Evolutionary conservation across 228 moss, liverwort and hornwort species (phyloP).

Genomic region (Sphagnum fallax): DNA sequence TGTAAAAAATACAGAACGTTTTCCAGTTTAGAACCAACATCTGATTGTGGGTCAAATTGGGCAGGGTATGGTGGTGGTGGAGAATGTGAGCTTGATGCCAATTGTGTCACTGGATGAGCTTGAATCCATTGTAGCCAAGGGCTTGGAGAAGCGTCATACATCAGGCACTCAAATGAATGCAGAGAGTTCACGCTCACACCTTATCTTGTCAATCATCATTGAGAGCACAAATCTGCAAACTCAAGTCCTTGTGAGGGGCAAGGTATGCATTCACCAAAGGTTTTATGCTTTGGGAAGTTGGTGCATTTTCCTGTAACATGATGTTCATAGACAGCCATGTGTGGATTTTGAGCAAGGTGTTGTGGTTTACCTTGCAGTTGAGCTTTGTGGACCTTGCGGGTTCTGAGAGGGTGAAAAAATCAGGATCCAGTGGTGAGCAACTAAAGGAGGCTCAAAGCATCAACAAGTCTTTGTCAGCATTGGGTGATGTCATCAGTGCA

Average conservation of each 20-base stretch:
- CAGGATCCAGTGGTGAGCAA: constrained; percentile 45
- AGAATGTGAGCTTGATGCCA: constrained; percentile 48
- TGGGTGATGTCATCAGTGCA: constrained; percentile 51
- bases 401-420: constrained; percentile 55
- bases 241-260: constrained; percentile 66
- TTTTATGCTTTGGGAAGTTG: not conserved
- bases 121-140: constrained; percentile 56
- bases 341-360: not conserved
- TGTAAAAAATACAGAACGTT: too few relatives aligned
- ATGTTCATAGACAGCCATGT: not conserved
- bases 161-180: constrained; percentile 75
- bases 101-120: constrained; percentile 53
- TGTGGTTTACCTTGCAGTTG: constrained; percentile 26
- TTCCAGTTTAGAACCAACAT: too few relatives aligned
- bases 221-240: constrained; percentile 65
- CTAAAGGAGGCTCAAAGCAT: constrained; percentile 57
- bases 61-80: constrained; percentile 71
- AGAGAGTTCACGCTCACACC: constrained; percentile 70
- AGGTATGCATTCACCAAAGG: constrained; percentile 19
- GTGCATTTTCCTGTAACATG: not conserved
- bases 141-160: constrained; percentile 53
- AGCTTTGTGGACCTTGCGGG: constrained; percentile 61
- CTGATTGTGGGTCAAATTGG: not conserved
- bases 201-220: constrained; percentile 55
- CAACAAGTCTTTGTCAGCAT: constrained; percentile 50